These are phyloP conservation scores for Fusarium neocosmosporiellum DNA, from an alignment of 2,329 filamentous ascomycete species.

Conservation along the genomic window DNA sequence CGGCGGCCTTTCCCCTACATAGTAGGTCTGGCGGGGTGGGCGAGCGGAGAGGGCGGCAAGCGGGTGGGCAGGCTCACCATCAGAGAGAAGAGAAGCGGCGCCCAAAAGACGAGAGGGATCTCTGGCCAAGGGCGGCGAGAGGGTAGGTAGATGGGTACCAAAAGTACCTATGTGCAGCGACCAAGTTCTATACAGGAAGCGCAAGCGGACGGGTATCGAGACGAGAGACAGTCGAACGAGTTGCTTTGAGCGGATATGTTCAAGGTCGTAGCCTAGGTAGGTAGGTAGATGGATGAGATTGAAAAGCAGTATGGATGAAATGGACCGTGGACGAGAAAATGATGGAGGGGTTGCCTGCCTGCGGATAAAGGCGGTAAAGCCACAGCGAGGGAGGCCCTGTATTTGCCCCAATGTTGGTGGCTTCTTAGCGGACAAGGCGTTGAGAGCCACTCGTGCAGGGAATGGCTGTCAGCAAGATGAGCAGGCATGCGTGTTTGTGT, in stretches of 20 bases:
- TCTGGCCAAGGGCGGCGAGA: conserved; percentile 2
- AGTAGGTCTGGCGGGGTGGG: conserved; percentile 11
- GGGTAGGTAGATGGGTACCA: neutral
- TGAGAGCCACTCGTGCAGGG: neutral
- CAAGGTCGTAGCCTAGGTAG: neutral
- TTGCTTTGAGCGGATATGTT: neutral
- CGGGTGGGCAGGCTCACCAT: conserved; percentile 36
- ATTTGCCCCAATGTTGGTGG: neutral
- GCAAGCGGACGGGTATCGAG: neutral
- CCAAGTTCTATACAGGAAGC: conserved; percentile 1
- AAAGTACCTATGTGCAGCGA: conserved; percentile 4
- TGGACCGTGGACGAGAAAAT: neutral
- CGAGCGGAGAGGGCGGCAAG: conserved; percentile 23
- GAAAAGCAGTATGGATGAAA: neutral
- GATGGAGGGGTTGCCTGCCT: neutral
- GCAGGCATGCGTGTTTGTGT: neutral
- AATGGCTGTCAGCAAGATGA: neutral
- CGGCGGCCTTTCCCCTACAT: conserved; percentile 9
- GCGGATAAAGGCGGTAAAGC: conserved; percentile 1
- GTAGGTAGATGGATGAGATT: neutral
- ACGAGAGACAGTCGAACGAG: neutral
- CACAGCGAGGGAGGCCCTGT: conserved; percentile 1
- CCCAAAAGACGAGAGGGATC: conserved; percentile 13
- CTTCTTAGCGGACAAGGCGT: neutral
- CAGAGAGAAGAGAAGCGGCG: conserved; percentile 20